Evolutionary conservation across 768 basidiomycete genomes (phyloP), one percentile per base, ranked within the genome.

Genomic region (Epithele typhae): DNA sequence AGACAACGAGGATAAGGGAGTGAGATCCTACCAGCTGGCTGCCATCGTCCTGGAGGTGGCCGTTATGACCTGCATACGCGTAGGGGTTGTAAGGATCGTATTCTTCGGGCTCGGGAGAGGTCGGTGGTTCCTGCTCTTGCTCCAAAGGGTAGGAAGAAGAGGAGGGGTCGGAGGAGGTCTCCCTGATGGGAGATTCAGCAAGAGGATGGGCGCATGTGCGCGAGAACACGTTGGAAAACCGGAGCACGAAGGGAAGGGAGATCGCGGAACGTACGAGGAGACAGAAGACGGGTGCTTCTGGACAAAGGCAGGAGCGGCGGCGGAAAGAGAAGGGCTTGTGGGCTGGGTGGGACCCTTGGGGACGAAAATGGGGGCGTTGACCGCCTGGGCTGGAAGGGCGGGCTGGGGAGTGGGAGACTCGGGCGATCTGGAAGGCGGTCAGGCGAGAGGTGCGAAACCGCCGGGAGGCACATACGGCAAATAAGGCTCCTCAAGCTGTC

Each of bases 281-380:
- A 34, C 30, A 19, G 52, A n/a, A n/a, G n/a, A 51, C 1, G 43
- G 19, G 17, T 54, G 52, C 17, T 42, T 46, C 41, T 46, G 48
- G n/a, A 48, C 35, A 15, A 49, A 47, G 25, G 47, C 35, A 12
- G 57, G 49, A 3, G 43, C 43, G 36, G 45, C 42, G 24, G 43
- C 38, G 23, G 54, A 36, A 45, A 49, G 46, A 44, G 48, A 45
- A 25, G 48, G 45, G 37, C 50, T 52, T 25, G 51, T 60, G 37
- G 54, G 38, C 35, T 25, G 37, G 47, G 24, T 61, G 27, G 69
- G 63, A 21, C 65, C 68, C 62, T 87, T 90, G 17, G 90, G 89
- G 18, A 92, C 79, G 51, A 92, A 92, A 35, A 92, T 80, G 27
- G 90, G 87, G 1, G 89, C 89, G 61, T 91, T 87, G 44, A 89